These are phyloP conservation scores for Borovskyia barvae DNA, from an alignment of 208 protist species.

Conservation along the genomic window DNA sequence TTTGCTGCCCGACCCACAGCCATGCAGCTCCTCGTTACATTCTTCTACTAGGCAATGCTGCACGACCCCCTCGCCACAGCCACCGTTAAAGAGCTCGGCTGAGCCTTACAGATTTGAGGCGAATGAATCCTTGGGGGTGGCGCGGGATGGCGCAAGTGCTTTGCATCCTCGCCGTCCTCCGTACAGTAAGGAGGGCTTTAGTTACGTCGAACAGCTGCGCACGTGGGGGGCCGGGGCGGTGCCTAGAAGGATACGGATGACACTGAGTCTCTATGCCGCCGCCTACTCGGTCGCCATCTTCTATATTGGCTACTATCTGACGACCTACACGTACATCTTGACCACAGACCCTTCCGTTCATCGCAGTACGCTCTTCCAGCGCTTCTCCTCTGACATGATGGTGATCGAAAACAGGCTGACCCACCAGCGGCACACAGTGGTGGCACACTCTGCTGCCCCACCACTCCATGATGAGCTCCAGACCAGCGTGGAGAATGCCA, in stretches of 20 bases:
- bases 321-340: constrained; percentile 63
- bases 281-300: constrained; percentile 10
- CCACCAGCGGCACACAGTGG: constrained; percentile 11
- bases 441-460: neutral
- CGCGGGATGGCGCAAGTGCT: no score
- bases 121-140: neutral
- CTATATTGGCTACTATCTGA: constrained; percentile 54
- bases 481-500: no score
- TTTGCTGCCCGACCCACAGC: no score
- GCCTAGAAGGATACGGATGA: constrained; percentile 20
- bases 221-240: constrained; percentile 21
- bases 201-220: constrained; percentile 54
- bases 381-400: constrained; percentile 70
- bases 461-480: constrained; percentile 1
- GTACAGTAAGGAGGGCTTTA: constrained; percentile 33
- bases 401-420: constrained; percentile 68
- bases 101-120: no score
- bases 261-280: constrained; percentile 28
- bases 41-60: no score
- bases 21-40: no score
- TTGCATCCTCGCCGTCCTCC: no score
- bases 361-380: constrained; percentile 40
- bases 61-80: no score
- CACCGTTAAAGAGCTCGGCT: no score
- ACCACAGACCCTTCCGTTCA: constrained; percentile 58